phyloP scores from a whole-genome alignment of 768 basidiomycete genomes.

The Dictyophora rubrovolvata region DNA sequence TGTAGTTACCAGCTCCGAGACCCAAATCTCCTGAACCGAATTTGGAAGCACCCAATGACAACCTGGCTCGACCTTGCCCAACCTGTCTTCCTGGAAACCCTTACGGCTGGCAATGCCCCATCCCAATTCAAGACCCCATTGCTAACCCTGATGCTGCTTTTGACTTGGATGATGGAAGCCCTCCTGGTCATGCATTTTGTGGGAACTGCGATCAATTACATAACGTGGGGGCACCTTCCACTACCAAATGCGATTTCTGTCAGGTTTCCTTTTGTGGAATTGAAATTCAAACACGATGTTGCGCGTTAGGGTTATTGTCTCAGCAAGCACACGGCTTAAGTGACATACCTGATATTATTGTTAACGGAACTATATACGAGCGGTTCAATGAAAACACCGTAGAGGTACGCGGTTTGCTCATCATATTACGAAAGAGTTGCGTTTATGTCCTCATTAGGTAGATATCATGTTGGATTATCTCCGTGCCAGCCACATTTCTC shows the following conservation, averaged over 20 bases:
- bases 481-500: constrained; percentile 46
- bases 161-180: constrained; percentile 66
- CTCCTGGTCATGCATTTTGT: constrained; percentile 72
- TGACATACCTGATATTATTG: constrained; percentile 65
- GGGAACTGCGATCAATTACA: constrained; percentile 78
- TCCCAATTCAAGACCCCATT: constrained; percentile 65
- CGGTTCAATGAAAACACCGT: constrained; percentile 68
- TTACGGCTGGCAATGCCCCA: constrained; percentile 74
- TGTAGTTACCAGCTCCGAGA: constrained; percentile 63
- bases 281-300: constrained; percentile 62
- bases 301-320: constrained; percentile 41
- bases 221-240: constrained; percentile 60
- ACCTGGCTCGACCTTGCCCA: constrained; percentile 65
- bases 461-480: constrained; percentile 81
- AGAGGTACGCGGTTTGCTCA: constrained; percentile 32
- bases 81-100: constrained; percentile 62
- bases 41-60: constrained; percentile 49
- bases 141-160: constrained; percentile 63
- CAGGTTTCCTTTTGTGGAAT: constrained; percentile 78
- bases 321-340: constrained; percentile 64
- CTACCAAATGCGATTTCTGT: constrained; percentile 79
- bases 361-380: constrained; percentile 67
- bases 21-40: constrained; percentile 71
- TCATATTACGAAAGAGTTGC: background rate
- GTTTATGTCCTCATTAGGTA: constrained; percentile 18